phyloP scores from a whole-genome alignment of 495 filamentous ascomycete species.

The Collariella sp. region DNA sequence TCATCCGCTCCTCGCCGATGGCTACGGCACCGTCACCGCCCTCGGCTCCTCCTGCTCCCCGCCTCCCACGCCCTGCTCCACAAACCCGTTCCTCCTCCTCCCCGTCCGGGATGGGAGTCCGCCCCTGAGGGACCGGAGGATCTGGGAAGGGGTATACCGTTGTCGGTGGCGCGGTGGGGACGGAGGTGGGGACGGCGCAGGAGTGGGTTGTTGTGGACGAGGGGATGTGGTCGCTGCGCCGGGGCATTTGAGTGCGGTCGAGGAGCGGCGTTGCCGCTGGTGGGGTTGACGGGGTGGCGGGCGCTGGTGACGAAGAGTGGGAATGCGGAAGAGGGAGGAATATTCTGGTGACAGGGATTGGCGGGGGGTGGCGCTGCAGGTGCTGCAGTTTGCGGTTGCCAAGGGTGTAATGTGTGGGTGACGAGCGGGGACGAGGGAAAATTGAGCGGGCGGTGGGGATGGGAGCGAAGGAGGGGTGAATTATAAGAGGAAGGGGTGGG shows the following conservation, averaged over 20 bases:
- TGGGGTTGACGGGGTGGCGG: conserved; percentile 80
- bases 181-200: conserved; percentile 58
- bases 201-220: conserved; percentile 62
- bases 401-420: conserved; percentile 57
- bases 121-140: conserved; percentile 63
- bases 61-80: conserved; percentile 25
- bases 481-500: conserved; percentile 60
- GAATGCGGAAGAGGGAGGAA: conserved; percentile 53
- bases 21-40: conserved; percentile 59
- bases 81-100: conserved; percentile 65
- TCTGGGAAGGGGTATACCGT: conserved; percentile 48
- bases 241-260: conserved; percentile 55
- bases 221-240: conserved; percentile 68
- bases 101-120: conserved; percentile 68
- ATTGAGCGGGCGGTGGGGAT: conserved; percentile 51
- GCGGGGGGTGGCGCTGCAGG: conserved; percentile 70
- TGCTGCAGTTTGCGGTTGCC: conserved; percentile 60
- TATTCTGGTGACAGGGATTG: conserved; percentile 68
- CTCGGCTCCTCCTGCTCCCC: conserved; percentile 46
- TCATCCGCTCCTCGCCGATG: conserved; percentile 70
- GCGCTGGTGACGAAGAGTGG: conserved; percentile 65
- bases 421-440: conserved; percentile 58
- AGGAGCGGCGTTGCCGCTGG: conserved; percentile 78
- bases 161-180: conserved; percentile 58
- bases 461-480: conserved; percentile 62